phyloP scores from a whole-genome alignment of 2,329 filamentous ascomycete genomes.

The Hypocrella siamensis region DNA sequence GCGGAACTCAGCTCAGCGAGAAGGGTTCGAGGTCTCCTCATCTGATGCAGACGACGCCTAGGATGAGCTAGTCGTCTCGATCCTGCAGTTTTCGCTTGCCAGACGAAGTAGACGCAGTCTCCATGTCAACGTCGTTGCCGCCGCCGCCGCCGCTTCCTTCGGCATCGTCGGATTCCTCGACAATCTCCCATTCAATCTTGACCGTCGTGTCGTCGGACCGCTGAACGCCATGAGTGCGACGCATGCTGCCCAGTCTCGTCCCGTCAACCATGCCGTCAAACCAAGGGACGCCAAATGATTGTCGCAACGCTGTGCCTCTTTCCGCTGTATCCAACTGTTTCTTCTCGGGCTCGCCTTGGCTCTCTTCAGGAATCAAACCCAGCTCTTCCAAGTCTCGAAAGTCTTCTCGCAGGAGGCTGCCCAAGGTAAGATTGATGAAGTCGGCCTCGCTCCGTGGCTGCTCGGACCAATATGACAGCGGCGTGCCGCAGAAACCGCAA shows the following conservation, averaged over 20 bases:
- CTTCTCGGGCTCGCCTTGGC: conserved; percentile 13
- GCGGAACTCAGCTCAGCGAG: no score
- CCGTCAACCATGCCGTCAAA: conserved; percentile 71
- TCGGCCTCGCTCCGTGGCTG: conserved; percentile 53
- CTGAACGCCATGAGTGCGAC: conserved; percentile 39
- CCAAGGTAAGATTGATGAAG: conserved; percentile 69
- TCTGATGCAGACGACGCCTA: no score
- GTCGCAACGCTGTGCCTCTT: conserved; percentile 18
- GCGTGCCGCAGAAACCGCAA: conserved; percentile 84
- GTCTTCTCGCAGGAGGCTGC: conserved; percentile 57
- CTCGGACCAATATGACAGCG: conserved; percentile 73
- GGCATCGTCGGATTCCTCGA: conserved; percentile 47
- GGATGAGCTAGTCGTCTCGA: conserved; percentile 18
- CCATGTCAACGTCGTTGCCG: conserved; percentile 17
- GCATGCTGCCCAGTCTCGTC: conserved; percentile 54
- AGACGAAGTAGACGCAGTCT: conserved; percentile 13
- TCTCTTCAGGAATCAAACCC: conserved; percentile 46
- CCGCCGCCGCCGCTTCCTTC: conserved; percentile 11
- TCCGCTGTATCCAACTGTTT: conserved; percentile 1
- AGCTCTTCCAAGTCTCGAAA: conserved; percentile 58
- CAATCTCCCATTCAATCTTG: conserved; percentile 68
- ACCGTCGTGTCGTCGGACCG: conserved; percentile 45
- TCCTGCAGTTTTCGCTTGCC: conserved; percentile 39
- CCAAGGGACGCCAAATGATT: conserved; percentile 67
- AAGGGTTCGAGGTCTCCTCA: no score